Conservation (phyloP, 768 basidiomycete genomes). For the Psilocybe azurescens region DNA sequence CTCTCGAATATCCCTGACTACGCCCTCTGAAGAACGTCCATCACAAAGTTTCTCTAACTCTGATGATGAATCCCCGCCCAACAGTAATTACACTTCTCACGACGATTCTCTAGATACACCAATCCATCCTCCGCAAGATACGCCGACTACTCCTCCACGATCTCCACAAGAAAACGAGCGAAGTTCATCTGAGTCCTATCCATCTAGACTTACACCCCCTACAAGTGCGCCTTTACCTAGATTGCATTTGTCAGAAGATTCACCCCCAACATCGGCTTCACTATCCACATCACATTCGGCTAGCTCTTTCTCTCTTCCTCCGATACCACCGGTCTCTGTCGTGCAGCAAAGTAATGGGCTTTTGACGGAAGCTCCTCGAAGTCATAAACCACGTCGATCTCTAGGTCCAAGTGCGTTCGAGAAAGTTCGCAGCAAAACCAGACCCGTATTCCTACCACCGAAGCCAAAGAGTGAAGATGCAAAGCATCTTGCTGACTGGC, state of each 20-base stretch:
- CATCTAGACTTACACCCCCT: constrained; percentile 10
- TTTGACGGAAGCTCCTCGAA: constrained; percentile 33
- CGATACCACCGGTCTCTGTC: constrained; percentile 18
- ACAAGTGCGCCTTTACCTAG: constrained; percentile 18
- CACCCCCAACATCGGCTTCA: constrained; percentile 19
- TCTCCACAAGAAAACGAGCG: not conserved
- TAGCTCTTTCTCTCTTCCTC: constrained; percentile 16
- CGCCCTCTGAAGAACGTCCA: constrained; percentile 26
- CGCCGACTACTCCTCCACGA: constrained; percentile 4
- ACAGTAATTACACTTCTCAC: constrained; percentile 7
- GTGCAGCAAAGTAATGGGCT: constrained; percentile 17
- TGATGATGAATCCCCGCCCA: constrained; percentile 11
- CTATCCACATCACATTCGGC: constrained; percentile 9
- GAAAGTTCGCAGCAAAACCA: constrained; percentile 81
- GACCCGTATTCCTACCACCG: constrained; percentile 86
- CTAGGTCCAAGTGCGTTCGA: constrained; percentile 74
- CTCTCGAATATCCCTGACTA: constrained; percentile 43
- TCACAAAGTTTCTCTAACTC: constrained; percentile 11
- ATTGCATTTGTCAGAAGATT: constrained; percentile 9
- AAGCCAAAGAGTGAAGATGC: constrained; percentile 78
- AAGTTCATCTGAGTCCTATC: constrained; percentile 2
- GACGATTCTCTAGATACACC: not conserved
- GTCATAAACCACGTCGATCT: constrained; percentile 55
- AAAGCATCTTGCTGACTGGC: constrained; percentile 87
- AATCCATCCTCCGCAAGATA: constrained; percentile 1